phyloP scores from a whole-genome alignment of 2,329 filamentous ascomycete species.

The Knoxdaviesia capensis region DNA sequence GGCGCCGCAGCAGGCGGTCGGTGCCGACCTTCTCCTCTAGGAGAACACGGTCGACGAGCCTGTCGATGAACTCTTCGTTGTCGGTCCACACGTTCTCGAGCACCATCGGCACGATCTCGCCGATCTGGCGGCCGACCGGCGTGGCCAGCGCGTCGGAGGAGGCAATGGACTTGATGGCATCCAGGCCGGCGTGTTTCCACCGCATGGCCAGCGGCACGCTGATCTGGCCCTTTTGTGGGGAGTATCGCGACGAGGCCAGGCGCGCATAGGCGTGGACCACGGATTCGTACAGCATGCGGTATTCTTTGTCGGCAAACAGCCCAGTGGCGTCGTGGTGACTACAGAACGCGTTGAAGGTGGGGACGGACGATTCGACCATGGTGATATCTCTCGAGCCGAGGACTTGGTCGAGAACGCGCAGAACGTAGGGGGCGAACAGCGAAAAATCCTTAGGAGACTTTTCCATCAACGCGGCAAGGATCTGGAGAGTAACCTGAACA shows the following conservation, averaged over 20 bases:
- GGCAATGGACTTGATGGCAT: slow-evolving; percentile 64
- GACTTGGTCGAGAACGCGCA: slow-evolving; percentile 68
- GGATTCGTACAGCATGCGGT: slow-evolving; percentile 63
- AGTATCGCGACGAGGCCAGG: slow-evolving; percentile 48
- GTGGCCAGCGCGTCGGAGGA: slow-evolving; percentile 60
- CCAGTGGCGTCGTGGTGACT: slow-evolving; percentile 70
- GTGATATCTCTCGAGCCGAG: slow-evolving; percentile 73
- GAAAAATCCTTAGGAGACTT: slow-evolving; percentile 81
- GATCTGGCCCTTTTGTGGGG: slow-evolving; percentile 28
- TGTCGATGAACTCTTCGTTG: slow-evolving; percentile 46
- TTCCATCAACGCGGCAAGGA: slow-evolving; percentile 77
- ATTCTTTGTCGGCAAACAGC: slow-evolving; percentile 69
- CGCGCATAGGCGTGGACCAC: slow-evolving; percentile 63
- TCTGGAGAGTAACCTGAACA: slow-evolving; percentile 86
- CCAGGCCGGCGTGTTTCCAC: slow-evolving; percentile 54
- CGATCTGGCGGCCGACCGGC: slow-evolving; percentile 55
- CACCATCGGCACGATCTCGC: slow-evolving; percentile 64
- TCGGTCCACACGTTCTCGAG: slow-evolving; percentile 71
- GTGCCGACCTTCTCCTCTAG: slow-evolving; percentile 48
- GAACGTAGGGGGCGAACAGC: slow-evolving; percentile 67
- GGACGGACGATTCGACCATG: slow-evolving; percentile 78
- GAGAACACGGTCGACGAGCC: slow-evolving; percentile 46
- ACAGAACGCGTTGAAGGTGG: slow-evolving; percentile 77
- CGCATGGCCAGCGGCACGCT: slow-evolving; percentile 60
- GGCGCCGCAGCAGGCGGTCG: slow-evolving; percentile 41